A percentile compares a stretch with the other conserved stretches of the same genome.
phyloP scores from a whole-genome alignment of 768 basidiomycete species.

The Cubamyces sp. region DNA sequence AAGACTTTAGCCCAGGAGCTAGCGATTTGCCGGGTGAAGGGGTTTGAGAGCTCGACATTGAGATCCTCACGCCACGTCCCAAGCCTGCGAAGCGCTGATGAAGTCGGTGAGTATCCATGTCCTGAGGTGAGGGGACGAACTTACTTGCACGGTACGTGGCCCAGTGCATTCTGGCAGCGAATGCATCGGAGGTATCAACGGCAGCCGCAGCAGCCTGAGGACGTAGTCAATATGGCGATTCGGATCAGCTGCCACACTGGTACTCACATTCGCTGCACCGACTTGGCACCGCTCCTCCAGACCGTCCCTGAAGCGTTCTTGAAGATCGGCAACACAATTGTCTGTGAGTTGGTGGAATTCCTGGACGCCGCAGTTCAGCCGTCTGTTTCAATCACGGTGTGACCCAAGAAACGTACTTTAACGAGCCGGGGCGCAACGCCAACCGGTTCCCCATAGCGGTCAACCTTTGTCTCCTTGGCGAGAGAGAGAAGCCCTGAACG shows the following conservation, averaged over 20 bases:
- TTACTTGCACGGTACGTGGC: slow-evolving; percentile 59
- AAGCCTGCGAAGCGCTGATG: slow-evolving; percentile 51
- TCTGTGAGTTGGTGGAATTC: slow-evolving; percentile 52
- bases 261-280: slow-evolving; percentile 53
- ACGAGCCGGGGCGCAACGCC: slow-evolving; percentile 53
- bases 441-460: slow-evolving; percentile 43
- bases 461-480: slow-evolving; percentile 44
- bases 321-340: slow-evolving; percentile 48
- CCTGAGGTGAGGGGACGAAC: slow-evolving; percentile 22
- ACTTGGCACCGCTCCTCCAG: slow-evolving; percentile 60
- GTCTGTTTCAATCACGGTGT: too few species aligned
- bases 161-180: slow-evolving; percentile 63
- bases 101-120: neutral
- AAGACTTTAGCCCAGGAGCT: slow-evolving; percentile 63
- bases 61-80: slow-evolving; percentile 60
- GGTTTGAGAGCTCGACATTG: slow-evolving; percentile 60
- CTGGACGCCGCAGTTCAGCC: slow-evolving; percentile 34
- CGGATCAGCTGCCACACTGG: neutral
- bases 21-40: slow-evolving; percentile 63
- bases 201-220: slow-evolving; percentile 46
- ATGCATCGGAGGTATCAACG: slow-evolving; percentile 50
- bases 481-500: slow-evolving; percentile 41
- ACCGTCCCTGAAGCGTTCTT: slow-evolving; percentile 54
- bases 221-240: neutral
- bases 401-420: slow-evolving; percentile 34